These are phyloP conservation scores for Hypoxylon sp. DNA, from an alignment of 2,329 filamentous ascomycete genomes.

Conservation along the genomic window DNA sequence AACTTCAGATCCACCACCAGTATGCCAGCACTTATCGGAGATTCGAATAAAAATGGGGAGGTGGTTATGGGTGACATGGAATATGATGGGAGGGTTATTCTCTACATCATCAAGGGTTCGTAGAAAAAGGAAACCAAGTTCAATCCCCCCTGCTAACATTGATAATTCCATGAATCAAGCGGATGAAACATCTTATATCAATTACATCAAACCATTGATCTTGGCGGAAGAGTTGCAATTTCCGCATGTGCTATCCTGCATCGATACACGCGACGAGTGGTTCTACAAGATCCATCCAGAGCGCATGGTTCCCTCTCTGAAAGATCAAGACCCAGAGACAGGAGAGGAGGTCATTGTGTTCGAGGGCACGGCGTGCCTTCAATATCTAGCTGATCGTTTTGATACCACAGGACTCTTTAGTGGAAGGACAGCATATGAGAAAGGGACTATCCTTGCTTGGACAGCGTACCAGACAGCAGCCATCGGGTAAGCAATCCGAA, in stretches of 20 bases:
- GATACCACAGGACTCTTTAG: conserved; percentile 55
- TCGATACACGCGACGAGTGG: conserved; percentile 56
- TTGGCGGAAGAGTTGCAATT: conserved; percentile 55
- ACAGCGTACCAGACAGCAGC: conserved; percentile 57
- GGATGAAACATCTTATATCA: conserved; percentile 56
- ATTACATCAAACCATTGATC: conserved; percentile 59
- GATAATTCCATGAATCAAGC: conserved; percentile 39
- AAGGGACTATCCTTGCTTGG: conserved; percentile 53
- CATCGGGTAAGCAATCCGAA: conserved; percentile 49
- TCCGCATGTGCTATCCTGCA: conserved; percentile 53
- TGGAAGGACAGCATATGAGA: conserved; percentile 53
- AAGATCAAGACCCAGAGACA: conserved; percentile 52
- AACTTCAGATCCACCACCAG: background rate
- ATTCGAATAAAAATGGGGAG: background rate
- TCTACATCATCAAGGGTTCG: conserved; percentile 42
- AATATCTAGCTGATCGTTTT: conserved; percentile 53
- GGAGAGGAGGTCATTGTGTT: conserved; percentile 54
- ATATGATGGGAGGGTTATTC: conserved; percentile 6
- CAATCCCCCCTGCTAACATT: background rate
- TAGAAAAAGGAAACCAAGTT: conserved; percentile 26
- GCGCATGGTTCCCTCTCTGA: conserved; percentile 55
- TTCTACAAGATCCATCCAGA: conserved; percentile 56
- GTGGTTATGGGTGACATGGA: background rate
- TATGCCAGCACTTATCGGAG: no score
- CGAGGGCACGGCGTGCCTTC: conserved; percentile 57